phyloP scores from a whole-genome alignment of 169 alveolate genomes.

The Eimeria praecox region DNA sequence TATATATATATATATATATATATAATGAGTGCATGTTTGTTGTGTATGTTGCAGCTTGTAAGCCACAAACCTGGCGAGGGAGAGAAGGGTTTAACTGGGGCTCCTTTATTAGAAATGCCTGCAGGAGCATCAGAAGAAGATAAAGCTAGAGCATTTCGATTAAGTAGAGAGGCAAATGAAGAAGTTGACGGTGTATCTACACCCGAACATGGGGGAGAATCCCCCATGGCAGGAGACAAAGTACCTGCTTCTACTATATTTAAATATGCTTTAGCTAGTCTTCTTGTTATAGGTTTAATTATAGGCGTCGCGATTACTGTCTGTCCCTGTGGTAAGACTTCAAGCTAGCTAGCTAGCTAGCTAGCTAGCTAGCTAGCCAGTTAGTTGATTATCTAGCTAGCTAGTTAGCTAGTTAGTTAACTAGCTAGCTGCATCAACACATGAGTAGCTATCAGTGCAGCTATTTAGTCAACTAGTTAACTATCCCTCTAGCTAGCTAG shows the following conservation, averaged over 20 bases:
- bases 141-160: neutral
- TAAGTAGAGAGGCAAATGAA: conserved; percentile 17
- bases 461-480: neutral
- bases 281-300: conserved; percentile 10
- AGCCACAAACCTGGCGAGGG: conserved; percentile 35
- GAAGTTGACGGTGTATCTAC: conserved; percentile 43
- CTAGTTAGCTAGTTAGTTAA: neutral
- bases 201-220: conserved; percentile 32
- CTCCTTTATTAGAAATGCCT: conserved; percentile 14
- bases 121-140: conserved; percentile 1
- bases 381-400: neutral
- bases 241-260: conserved; percentile 17
- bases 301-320: conserved; percentile 20
- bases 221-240: conserved; percentile 16
- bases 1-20: no score
- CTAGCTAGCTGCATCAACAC: neutral
- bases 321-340: conserved; percentile 27
- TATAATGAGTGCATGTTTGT: no score
- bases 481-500: neutral
- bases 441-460: neutral
- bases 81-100: neutral
- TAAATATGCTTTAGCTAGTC: conserved; percentile 51
- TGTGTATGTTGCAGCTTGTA: conserved; percentile 28
- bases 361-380: conserved; percentile 5
- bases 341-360: neutral